Conservation (phyloP, 352 stramenopile genomes). For the Phytophthora gonapodyides region DNA sequence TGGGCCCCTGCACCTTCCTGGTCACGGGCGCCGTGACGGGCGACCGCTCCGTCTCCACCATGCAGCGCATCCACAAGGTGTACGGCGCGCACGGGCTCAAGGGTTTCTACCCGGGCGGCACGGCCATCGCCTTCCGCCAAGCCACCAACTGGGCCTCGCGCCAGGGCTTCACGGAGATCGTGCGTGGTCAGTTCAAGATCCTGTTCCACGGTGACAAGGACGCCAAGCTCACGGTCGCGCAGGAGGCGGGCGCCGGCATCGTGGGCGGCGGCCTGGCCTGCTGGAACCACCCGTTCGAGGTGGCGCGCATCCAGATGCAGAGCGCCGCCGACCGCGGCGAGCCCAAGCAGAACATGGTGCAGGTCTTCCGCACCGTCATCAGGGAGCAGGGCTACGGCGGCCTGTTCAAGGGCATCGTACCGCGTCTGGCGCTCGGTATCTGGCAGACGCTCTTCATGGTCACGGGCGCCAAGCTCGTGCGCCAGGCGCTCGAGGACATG, state of each 20-base stretch:
- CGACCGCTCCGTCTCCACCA: slow-evolving; percentile 88
- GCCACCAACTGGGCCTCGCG: slow-evolving; percentile 92
- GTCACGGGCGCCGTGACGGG: slow-evolving; percentile 90
- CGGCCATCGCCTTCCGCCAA: slow-evolving; percentile 91
- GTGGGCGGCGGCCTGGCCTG: slow-evolving; percentile 85
- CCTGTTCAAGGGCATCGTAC: slow-evolving; percentile 93
- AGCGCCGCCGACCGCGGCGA: slow-evolving; percentile 87
- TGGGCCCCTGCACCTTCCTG: slow-evolving; percentile 92
- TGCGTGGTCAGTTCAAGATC: slow-evolving; percentile 85
- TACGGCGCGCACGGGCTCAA: slow-evolving; percentile 87
- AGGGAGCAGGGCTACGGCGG: slow-evolving; percentile 82
- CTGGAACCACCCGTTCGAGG: slow-evolving; percentile 94
- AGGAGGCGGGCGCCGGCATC: slow-evolving; percentile 87
- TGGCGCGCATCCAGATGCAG: slow-evolving; percentile 93
- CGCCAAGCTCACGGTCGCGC: slow-evolving; percentile 88
- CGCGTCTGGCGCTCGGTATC: slow-evolving; percentile 82
- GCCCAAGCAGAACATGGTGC: slow-evolving; percentile 90
- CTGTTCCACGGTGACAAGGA: slow-evolving; percentile 81
- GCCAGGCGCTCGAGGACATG: slow-evolving; percentile 76
- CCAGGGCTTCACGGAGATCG: slow-evolving; percentile 91
- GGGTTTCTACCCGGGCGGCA: slow-evolving; percentile 92
- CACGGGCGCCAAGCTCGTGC: slow-evolving; percentile 90
- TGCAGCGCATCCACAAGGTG: slow-evolving; percentile 82
- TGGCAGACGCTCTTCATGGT: slow-evolving; percentile 95
- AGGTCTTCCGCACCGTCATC: slow-evolving; percentile 88